These are phyloP conservation scores for Aspergillus calidoustus DNA, from an alignment of 2,329 filamentous ascomycete species.

Conservation along the genomic window DNA sequence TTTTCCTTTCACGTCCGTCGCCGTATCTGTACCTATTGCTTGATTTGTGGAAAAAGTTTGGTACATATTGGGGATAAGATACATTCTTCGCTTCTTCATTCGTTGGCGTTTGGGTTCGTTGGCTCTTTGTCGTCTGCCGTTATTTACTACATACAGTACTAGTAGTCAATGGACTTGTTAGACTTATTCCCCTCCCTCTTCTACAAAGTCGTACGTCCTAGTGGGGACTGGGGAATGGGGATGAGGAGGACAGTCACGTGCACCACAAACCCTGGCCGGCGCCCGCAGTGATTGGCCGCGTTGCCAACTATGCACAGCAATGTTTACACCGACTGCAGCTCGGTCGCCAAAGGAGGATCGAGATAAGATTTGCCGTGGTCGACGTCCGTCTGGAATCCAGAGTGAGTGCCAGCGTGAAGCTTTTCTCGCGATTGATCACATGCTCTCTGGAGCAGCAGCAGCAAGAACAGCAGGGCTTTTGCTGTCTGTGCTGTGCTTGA, in stretches of 20 bases:
- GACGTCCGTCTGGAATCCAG: background rate
- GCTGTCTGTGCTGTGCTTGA: background rate
- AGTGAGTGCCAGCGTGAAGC: background rate
- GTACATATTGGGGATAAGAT: constrained; percentile 11
- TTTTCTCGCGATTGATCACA: background rate
- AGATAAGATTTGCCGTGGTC: background rate
- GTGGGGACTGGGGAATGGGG: too few species aligned
- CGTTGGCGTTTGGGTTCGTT: constrained; percentile 1
- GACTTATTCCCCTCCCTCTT: background rate
- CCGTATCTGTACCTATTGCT: background rate
- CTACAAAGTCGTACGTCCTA: background rate
- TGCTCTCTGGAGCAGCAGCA: background rate
- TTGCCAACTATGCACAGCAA: background rate
- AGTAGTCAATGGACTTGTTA: constrained; percentile 2
- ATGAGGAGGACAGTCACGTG: background rate
- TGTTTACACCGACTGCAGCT: background rate
- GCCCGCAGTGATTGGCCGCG: background rate
- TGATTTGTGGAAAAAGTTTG: constrained; percentile 12
- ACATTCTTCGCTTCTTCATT: constrained; percentile 1
- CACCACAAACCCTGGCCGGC: background rate
- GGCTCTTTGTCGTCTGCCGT: background rate
- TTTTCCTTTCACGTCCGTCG: background rate
- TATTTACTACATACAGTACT: background rate
- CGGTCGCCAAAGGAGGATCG: background rate
- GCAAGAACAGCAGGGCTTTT: background rate